Percentiles rank a stretch among this genome's conserved stretches.
Conservation (phyloP, 2,329 filamentous ascomycete genomes). For the Botryotinia narcissicola region DNA sequence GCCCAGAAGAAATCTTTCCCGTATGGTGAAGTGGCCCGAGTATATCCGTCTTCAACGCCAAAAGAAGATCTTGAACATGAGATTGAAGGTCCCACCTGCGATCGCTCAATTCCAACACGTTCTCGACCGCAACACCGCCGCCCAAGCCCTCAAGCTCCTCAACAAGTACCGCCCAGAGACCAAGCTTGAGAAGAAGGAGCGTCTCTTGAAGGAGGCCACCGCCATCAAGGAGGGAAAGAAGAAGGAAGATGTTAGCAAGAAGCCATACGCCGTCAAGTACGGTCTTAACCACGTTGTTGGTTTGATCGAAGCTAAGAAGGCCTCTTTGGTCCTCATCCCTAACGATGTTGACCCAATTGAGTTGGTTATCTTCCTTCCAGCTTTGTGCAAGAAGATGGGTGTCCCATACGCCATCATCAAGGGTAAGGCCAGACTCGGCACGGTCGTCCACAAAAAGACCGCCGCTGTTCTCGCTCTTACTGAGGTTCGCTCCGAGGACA, state of each 20-base stretch:
- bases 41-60: constrained; percentile 90
- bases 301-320: constrained; percentile 99
- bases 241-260: constrained; percentile 99
- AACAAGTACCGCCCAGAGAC: constrained; percentile 99
- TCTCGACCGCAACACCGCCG: constrained; percentile 93
- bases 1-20: constrained; percentile 89
- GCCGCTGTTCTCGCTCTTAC: constrained; percentile 93
- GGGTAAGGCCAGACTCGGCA: constrained; percentile 98
- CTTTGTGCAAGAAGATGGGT: constrained; percentile 99
- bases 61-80: constrained; percentile 94
- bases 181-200: constrained; percentile 99
- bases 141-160: constrained; percentile 97
- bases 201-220: constrained; percentile 95
- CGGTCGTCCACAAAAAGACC: constrained; percentile 99
- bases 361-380: constrained; percentile 97
- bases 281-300: constrained; percentile 99
- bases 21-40: constrained; percentile 99
- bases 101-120: constrained; percentile 98
- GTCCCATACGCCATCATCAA: constrained; percentile 98
- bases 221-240: constrained; percentile 99
- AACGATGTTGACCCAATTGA: constrained; percentile 99
- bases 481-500: constrained; percentile 97
- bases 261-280: constrained; percentile 99
- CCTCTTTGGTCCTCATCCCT: constrained; percentile 93
- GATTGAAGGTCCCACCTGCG: constrained; percentile 96